These are phyloP conservation scores for Lyophyllum semitale DNA, from an alignment of 768 basidiomycete genomes.

Conservation along the genomic window DNA sequence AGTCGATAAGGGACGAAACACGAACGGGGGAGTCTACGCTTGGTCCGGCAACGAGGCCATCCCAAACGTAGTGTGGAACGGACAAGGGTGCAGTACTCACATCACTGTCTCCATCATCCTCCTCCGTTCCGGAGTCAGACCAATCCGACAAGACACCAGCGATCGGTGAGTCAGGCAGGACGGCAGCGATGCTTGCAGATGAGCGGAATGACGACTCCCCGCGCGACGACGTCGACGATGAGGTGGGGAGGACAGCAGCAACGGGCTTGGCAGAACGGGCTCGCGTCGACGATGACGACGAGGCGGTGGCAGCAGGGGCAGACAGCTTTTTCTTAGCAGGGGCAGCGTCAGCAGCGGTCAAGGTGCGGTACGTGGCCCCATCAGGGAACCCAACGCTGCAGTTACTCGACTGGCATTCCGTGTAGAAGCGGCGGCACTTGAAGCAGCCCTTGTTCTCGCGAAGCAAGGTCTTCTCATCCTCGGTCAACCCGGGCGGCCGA, in stretches of 20 bases:
- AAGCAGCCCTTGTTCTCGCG: too few relatives aligned
- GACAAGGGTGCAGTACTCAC: not conserved
- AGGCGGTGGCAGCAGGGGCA: not conserved
- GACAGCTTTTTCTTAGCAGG: not conserved
- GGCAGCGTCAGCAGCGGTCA: slow-evolving; percentile 6
- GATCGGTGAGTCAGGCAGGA: not conserved
- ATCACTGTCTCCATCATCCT: not conserved
- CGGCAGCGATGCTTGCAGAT: slow-evolving; percentile 24
- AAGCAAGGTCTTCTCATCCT: slow-evolving; percentile 13
- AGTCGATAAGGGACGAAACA: slow-evolving; percentile 25
- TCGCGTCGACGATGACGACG: not conserved
- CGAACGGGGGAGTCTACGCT: not conserved
- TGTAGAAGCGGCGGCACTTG: too few relatives aligned
- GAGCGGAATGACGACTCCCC: slow-evolving; percentile 11
- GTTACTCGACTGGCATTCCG: too few relatives aligned
- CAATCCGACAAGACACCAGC: too few relatives aligned
- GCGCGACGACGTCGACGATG: slow-evolving; percentile 9
- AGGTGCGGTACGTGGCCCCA: slow-evolving; percentile 18
- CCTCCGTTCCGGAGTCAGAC: not conserved
- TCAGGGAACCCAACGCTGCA: too few relatives aligned
- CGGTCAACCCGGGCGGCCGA: not conserved
- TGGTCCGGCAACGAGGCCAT: not conserved
- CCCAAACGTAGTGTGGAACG: not conserved
- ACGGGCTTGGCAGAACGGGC: too few relatives aligned
- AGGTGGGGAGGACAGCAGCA: too few relatives aligned